Percentiles rank a stretch among this genome's conserved stretches.
phyloP scores from a whole-genome alignment of 768 basidiomycete species.

The Lanmaoa pseudosensibilis region DNA sequence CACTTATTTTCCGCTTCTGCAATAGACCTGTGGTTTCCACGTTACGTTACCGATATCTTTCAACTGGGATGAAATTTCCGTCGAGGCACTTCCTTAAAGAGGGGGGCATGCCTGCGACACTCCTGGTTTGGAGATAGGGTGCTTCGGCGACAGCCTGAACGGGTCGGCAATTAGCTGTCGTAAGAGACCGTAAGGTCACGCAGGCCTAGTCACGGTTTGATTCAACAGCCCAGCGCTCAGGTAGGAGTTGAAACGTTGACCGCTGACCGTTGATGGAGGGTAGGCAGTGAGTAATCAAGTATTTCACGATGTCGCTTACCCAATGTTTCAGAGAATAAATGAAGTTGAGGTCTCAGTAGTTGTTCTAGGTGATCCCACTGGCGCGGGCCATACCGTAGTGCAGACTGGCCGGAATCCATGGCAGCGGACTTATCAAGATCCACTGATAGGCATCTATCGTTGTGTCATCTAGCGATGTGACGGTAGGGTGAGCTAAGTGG shows the following conservation, averaged over 20 bases:
- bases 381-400: constrained; percentile 1
- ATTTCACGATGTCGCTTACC: neutral
- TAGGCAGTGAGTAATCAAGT: neutral
- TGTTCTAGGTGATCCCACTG: neutral
- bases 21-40: constrained; percentile 19
- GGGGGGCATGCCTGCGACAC: constrained; percentile 8
- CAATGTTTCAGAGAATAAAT: neutral
- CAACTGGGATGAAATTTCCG: constrained; percentile 14
- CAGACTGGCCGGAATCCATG: neutral
- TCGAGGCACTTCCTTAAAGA: constrained; percentile 16
- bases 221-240: neutral
- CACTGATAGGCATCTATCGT: neutral
- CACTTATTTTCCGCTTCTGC: constrained; percentile 22
- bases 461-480: constrained; percentile 13
- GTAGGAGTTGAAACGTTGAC: neutral
- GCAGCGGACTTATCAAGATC: constrained; percentile 18
- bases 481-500: constrained; percentile 16
- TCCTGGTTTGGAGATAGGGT: constrained; percentile 22
- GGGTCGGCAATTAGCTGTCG: constrained; percentile 22
- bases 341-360: neutral
- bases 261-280: neutral
- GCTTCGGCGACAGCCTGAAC: neutral
- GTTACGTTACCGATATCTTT: constrained; percentile 25
- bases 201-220: neutral
- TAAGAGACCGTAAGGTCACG: constrained; percentile 19